These are phyloP conservation scores for Spathaspora hagerdaliae DNA, from an alignment of 805 yeast genomes.

Conservation along the genomic window DNA sequence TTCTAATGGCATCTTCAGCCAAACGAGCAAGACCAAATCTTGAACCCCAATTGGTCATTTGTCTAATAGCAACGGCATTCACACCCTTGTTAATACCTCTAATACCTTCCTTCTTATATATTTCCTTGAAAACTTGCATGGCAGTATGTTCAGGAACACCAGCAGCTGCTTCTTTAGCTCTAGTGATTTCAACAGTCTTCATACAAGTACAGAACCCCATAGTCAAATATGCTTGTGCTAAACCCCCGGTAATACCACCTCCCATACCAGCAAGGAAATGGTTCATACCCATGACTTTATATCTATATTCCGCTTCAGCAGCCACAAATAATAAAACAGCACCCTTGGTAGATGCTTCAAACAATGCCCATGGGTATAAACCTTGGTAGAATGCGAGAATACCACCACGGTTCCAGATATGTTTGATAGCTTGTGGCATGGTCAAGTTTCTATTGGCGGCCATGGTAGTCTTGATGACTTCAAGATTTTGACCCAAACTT, in stretches of 20 bases:
- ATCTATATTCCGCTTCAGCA: conserved; percentile 83
- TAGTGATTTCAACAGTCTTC: conserved; percentile 97
- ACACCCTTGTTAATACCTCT: conserved; percentile 97
- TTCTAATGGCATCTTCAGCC: conserved; percentile 81
- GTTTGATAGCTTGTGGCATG: conserved; percentile 61
- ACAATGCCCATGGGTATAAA: conserved; percentile 99
- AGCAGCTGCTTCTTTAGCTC: conserved; percentile 64
- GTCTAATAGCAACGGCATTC: conserved; percentile 98
- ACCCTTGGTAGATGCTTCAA: conserved; percentile 98
- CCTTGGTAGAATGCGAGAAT: conserved; percentile 92
- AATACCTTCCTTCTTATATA: conserved; percentile 82
- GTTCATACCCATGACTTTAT: conserved; percentile 52
- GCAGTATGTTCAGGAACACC: conserved; percentile 70
- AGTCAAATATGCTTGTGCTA: conserved; percentile 92
- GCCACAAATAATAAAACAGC: conserved; percentile 91
- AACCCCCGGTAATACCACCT: conserved; percentile 95
- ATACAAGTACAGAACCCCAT: conserved; percentile 99
- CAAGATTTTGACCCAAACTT: conserved; percentile 94
- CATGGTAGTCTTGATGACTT: conserved; percentile 95
- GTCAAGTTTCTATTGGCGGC: conserved; percentile 86
- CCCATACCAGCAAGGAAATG: conserved; percentile 85
- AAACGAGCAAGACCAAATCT: conserved; percentile 90
- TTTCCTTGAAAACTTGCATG: conserved; percentile 81
- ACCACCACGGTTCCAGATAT: conserved; percentile 94
- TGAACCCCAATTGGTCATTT: conserved; percentile 99